phyloP scores from a whole-genome alignment of 495 filamentous ascomycete species.

The Cercophora scortea region DNA sequence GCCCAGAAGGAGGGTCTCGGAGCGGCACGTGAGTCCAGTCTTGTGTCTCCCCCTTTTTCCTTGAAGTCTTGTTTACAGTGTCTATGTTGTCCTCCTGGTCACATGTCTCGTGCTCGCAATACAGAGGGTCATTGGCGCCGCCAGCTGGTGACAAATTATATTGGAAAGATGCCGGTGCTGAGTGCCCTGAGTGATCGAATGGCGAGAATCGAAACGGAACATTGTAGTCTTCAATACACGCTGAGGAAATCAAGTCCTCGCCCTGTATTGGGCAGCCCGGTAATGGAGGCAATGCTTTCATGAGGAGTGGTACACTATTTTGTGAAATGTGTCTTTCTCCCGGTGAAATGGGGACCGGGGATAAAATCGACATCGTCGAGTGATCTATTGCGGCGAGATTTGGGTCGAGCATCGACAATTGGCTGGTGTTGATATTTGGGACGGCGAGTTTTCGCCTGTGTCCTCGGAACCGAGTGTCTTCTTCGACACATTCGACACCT shows the following conservation, averaged over 20 bases:
- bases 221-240: not conserved
- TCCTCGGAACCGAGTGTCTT: not conserved
- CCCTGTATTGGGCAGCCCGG: conserved; percentile 16
- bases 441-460: conserved; percentile 7
- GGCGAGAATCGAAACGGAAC: not conserved
- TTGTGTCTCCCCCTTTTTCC: not conserved
- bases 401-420: not conserved
- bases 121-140: not conserved
- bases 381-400: not conserved
- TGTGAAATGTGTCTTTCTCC: conserved; percentile 37
- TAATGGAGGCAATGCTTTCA: conserved; percentile 42
- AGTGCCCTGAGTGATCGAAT: not conserved
- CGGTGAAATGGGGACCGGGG: conserved; percentile 40
- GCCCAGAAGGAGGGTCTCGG: too few species aligned
- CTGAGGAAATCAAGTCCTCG: conserved; percentile 1
- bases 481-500: not conserved
- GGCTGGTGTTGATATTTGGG: conserved; percentile 2
- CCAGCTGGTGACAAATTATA: not conserved
- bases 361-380: conserved; percentile 22
- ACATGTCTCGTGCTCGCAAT: not conserved
- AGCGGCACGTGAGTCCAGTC: not conserved
- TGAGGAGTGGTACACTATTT: conserved; percentile 42
- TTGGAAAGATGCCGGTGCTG: conserved; percentile 1
- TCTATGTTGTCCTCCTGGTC: not conserved
- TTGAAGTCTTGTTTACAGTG: not conserved